These are phyloP conservation scores for Aspergillus quadricinctus DNA, from an alignment of 2,329 filamentous ascomycete species.

Conservation along the genomic window DNA sequence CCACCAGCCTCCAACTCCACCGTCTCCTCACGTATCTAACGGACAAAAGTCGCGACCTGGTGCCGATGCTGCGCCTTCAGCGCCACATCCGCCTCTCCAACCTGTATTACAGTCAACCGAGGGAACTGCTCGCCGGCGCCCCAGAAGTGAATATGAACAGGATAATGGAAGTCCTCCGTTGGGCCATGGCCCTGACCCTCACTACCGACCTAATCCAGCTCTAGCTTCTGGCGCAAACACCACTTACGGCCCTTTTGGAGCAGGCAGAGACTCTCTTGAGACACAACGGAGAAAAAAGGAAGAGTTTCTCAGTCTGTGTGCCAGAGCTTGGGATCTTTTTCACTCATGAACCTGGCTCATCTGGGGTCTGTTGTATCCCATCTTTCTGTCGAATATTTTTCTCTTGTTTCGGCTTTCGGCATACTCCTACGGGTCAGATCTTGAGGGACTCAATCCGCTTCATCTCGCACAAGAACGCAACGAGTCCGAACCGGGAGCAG, in stretches of 20 bases:
- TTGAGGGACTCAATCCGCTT: background rate
- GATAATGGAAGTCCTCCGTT: slow-evolving; percentile 84
- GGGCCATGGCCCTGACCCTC: slow-evolving; percentile 62
- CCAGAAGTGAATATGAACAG: slow-evolving; percentile 82
- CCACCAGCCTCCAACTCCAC: slow-evolving; percentile 87
- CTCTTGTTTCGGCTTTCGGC: background rate
- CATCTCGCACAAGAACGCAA: background rate
- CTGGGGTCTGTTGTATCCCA: background rate
- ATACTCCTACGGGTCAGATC: background rate
- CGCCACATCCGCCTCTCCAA: slow-evolving; percentile 56
- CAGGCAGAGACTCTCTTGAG: slow-evolving; percentile 77
- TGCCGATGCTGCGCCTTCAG: slow-evolving; percentile 55
- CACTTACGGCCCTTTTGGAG: slow-evolving; percentile 68
- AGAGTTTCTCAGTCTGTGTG: slow-evolving; percentile 81
- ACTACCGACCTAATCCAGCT: slow-evolving; percentile 36
- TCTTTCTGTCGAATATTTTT: background rate
- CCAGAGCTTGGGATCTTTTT: slow-evolving; percentile 92
- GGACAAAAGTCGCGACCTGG: slow-evolving; percentile 25
- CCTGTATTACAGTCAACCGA: slow-evolving; percentile 23
- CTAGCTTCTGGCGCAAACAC: slow-evolving; percentile 21
- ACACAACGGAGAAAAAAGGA: slow-evolving; percentile 83
- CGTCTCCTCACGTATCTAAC: slow-evolving; percentile 55
- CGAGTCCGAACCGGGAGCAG: background rate
- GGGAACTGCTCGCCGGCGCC: slow-evolving; percentile 59
- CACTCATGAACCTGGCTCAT: slow-evolving; percentile 62